Base-by-base conservation (phyloP, 441 rosid genomes). In the Erysimum cheiri region DNA sequence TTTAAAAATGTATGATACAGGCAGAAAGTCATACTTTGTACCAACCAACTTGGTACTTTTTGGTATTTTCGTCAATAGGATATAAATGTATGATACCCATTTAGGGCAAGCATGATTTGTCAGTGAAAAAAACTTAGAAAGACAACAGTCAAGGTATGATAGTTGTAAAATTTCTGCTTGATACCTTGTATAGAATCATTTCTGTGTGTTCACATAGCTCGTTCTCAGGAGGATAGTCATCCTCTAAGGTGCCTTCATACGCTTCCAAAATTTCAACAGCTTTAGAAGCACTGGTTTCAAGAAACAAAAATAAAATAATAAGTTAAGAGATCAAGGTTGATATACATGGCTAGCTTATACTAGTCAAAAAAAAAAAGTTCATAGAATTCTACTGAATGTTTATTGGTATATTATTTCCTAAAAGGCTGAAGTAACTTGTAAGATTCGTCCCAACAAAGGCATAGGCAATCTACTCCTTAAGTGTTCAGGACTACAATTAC, bases 191-290 rank as follows among this genome's bases (percentile, higher is more conserved):
- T 43, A 93, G 77, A 79, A 93, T 96, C 99, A 96, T 93, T 85
- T 96, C 99, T 46, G 97, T 90, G 77, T 91, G 98, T 72, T 96
- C 99, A 75, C 88, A 82, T n/a, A 91, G 91, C 82, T 96, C 99
- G 82, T 88, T 93, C 58, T 96, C 99, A 2, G 99, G 99, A 46
- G 99, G 99, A 78, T 90, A 84, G 82, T 91, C 98, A 82, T 91
- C 99, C 78, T 96, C 99, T 56, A 96, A 83, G 55, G 99, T 96
- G 74, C 99, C 99, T 85, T 96, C 99, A 82, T 85, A 96, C 44
- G 99, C 99, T 71, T 96, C 98, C 80, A 96, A 79, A 84, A 96
- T 96, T 43, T 96, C 99, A 81, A 96, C 93, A 54, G 99, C 99
- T 86, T 91, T 91, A 53, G 97, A 82, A 70, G 88, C 87, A 82